Evolutionary conservation across 2,329 filamentous ascomycete species (phyloP).

Genomic region (Aspergillus awamori): DNA sequence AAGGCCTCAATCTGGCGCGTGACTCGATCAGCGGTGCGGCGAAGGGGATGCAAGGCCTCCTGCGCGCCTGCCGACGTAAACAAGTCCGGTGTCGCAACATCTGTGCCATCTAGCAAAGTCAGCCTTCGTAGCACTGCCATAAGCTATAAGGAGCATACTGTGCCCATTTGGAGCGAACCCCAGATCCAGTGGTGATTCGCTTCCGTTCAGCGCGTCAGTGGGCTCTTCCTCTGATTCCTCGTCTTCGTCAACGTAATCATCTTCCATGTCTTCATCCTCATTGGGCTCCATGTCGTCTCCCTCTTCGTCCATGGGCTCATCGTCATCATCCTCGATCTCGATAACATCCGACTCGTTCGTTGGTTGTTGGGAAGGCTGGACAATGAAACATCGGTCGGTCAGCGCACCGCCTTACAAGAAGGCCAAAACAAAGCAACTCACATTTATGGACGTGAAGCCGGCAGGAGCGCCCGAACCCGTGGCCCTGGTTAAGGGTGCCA

Average conservation of each 20-base stretch:
- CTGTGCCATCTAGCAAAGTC: constrained; percentile 22
- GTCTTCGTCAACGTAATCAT: constrained; percentile 32
- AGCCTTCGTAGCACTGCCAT: constrained; percentile 11
- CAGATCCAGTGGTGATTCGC: constrained; percentile 26
- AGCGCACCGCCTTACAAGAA: constrained; percentile 13
- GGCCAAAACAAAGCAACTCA: constrained; percentile 25
- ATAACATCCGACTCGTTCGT: constrained; percentile 41
- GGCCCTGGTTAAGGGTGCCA: constrained; percentile 46
- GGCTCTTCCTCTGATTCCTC: constrained; percentile 33
- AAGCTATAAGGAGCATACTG: constrained; percentile 13
- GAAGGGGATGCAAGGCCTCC: constrained; percentile 61
- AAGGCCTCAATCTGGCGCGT: constrained; percentile 86
- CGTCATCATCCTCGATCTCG: constrained; percentile 42
- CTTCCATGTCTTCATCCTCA: constrained; percentile 35
- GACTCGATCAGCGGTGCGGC: constrained; percentile 67
- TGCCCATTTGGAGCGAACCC: constrained; percentile 21
- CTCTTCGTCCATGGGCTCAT: constrained; percentile 27
- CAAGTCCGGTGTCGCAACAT: constrained; percentile 33
- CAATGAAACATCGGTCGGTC: constrained; percentile 18
- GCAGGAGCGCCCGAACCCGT: constrained; percentile 29
- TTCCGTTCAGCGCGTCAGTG: constrained; percentile 31
- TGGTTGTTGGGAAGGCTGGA: constrained; percentile 21
- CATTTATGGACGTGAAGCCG: constrained; percentile 30
- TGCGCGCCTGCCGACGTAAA: constrained; percentile 52
- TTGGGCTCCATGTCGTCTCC: constrained; percentile 1